Evolutionary conservation across 352 stramenopile species (phyloP).

Genomic region (Phytophthora melonis): DNA sequence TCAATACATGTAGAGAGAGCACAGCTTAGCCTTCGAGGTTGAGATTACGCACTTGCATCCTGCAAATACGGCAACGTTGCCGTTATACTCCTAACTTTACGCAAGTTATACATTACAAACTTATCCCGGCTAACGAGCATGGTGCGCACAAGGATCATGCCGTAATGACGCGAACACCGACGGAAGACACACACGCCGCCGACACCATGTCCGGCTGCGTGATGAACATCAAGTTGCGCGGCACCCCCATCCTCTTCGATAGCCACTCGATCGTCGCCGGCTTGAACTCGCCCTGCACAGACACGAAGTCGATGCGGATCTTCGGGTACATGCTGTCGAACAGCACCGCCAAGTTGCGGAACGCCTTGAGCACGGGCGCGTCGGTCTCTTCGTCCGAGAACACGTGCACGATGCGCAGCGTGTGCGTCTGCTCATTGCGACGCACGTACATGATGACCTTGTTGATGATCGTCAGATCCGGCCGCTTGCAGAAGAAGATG

Average conservation of each 20-base stretch:
- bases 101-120: too few species aligned
- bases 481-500: conserved; percentile 89
- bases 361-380: conserved; percentile 22
- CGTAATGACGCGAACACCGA: conserved; percentile 82
- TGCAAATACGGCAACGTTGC: too few species aligned
- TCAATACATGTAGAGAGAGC: too few species aligned
- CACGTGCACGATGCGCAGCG: conserved; percentile 85
- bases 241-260: conserved; percentile 63
- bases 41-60: too few species aligned
- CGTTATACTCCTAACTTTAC: too few species aligned
- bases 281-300: conserved; percentile 59
- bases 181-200: conserved; percentile 69
- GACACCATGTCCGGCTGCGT: conserved; percentile 69
- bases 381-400: conserved; percentile 39
- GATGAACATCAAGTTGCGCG: conserved; percentile 92
- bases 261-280: conserved; percentile 82
- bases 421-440: conserved; percentile 86
- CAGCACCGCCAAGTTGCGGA: conserved; percentile 59
- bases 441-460: conserved; percentile 91
- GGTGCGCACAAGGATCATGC: too few species aligned
- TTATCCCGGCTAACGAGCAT: too few species aligned
- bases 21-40: too few species aligned
- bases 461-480: conserved; percentile 88
- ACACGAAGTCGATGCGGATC: conserved; percentile 82
- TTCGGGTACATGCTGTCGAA: conserved; percentile 91